Evolutionary conservation across 2,329 filamentous ascomycete genomes (phyloP), one percentile per base, ranked within the genome.

Genomic region (Aspergillus fructus): DNA sequence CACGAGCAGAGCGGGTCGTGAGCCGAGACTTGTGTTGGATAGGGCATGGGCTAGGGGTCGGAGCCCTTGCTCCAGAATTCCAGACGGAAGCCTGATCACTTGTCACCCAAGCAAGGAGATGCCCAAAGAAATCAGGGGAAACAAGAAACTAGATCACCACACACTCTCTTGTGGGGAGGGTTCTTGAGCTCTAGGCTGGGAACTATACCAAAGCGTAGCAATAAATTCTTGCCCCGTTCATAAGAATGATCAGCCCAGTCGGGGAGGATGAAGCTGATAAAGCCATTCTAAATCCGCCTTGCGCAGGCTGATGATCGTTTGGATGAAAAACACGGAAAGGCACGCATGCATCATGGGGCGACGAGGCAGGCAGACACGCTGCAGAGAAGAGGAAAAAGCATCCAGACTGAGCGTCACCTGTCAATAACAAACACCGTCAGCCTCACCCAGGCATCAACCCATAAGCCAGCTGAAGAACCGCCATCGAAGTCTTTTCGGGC

Each of bases 371-470:
- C 12, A 27, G n/a, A 40, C 13, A 40, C 13, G 30, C 47, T n/a
- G 33, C 48, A 40, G 30, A 6, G 27, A 30, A 30, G 27, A 53
- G 17, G 50, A 53, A 21, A 46, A 27, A 27, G 23, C 27, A 23
- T 43, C 40, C 45, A 33, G 34, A 27, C 33, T 15, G 15, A 17
- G 17, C n/a, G 45, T 33, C 24, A 48, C 17, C 24, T 13, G 45
- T 30, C 17, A 19, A 27, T 13, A 37, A 37, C 13, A 37, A 13
- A n/a, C 45, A 13, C 45, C 27, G 23, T 47, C 43, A 53, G 51
- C 51, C 51, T 53, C 45, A 45, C 24, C 21, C 51, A 53, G 51
- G 51, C 43, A 53, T 37, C 30, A 13, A n/a, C 43, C n/a, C 15
- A 34, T 4, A 12, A 30, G 27, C 27, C 30, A 53, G 15, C 12